Base-by-base conservation (phyloP, 257 asterid genomes). In the Linderniella brevidens region DNA sequence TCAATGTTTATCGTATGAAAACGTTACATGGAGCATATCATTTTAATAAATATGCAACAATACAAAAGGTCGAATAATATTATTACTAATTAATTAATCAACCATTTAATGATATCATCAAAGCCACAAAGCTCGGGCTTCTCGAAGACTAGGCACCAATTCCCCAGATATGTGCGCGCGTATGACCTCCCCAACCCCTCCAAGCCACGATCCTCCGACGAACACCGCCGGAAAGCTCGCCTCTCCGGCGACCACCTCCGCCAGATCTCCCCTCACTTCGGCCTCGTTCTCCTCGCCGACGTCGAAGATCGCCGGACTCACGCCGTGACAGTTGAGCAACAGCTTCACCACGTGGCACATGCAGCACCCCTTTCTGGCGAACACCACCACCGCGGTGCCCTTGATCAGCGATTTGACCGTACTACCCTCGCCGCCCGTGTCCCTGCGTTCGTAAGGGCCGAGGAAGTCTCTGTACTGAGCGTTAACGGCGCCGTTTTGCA, bases 41-140 rank as follows among this genome's bases (percentile, higher is more conserved):
- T n/a, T n/a, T n/a, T n/a, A n/a, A n/a, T n/a, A n/a, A n/a, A n/a
- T n/a, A n/a, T n/a, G n/a, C n/a, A n/a, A n/a, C n/a, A 25, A 25
- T 25, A 25, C 32, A 25, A 25, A 25, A 6, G 6, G 32, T 25
- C 32, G 32, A 25, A 25, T 25, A 3, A 25, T 25, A 2, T 25
- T 25, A 25, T 2, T 25, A n/a, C n/a, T n/a, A n/a, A n/a, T n/a
- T n/a, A n/a, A n/a, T 2, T 25, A 25, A 25, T 2, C 3, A 25
- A 6, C 32, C 32, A 25, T 25, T 25, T 25, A 25, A 2, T 25
- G 9, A 40, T 10, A 25, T 38, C 36, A 13, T 84, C 76, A 82
- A 48, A 86, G 97, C 97, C 94, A 86, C 6, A 82, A 53, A 46
- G 94, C 94, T 29, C 76, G 56, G 19, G 93, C 97, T 46, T 66